A percentile compares a stretch with the other conserved stretches of the same genome.
Evolutionary conservation across 768 basidiomycete species (phyloP).

Genomic region (Mycena rosella): DNA sequence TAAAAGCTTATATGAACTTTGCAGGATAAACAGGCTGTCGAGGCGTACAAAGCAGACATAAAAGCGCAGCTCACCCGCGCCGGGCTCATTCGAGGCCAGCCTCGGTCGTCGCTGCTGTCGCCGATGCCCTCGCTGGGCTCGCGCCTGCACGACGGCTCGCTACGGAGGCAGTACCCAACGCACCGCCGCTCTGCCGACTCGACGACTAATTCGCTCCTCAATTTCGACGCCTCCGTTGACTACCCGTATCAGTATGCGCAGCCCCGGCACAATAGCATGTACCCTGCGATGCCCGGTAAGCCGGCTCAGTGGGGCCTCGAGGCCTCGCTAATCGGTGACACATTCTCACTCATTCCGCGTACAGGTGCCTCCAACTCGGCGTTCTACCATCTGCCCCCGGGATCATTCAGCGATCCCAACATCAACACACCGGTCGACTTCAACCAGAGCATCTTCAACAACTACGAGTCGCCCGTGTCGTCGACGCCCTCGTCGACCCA

Average conservation of each 20-base stretch:
- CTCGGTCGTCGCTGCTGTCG: conserved; percentile 68
- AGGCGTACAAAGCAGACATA: conserved; percentile 86
- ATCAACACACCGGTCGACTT: conserved; percentile 41
- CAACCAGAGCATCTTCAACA: conserved; percentile 31
- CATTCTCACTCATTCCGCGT: conserved; percentile 35
- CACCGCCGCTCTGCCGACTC: conserved; percentile 50
- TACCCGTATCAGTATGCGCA: conserved; percentile 37
- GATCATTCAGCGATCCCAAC: conserved; percentile 50
- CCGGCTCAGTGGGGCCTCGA: conserved; percentile 18
- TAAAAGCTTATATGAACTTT: conserved; percentile 25
- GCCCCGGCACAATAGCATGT: conserved; percentile 45
- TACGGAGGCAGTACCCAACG: conserved; percentile 43
- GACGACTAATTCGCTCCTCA: conserved; percentile 28
- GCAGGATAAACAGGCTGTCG: conserved; percentile 87
- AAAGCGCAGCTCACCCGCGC: conserved; percentile 83
- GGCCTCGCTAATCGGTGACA: conserved; percentile 37
- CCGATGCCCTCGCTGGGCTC: conserved; percentile 26
- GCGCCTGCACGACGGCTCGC: conserved; percentile 29
- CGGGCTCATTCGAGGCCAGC: conserved; percentile 87
- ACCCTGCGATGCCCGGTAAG: conserved; percentile 62
- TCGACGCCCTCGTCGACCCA: conserved; percentile 43
- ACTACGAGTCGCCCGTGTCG: conserved; percentile 31
- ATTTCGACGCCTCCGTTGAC: conserved; percentile 35
- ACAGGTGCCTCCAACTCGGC: conserved; percentile 54
- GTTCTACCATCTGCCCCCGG: conserved; percentile 52